Evolutionary conservation across 1,139 yeast genomes (phyloP).

Genomic region (Kluyveromyces sp.): DNA sequence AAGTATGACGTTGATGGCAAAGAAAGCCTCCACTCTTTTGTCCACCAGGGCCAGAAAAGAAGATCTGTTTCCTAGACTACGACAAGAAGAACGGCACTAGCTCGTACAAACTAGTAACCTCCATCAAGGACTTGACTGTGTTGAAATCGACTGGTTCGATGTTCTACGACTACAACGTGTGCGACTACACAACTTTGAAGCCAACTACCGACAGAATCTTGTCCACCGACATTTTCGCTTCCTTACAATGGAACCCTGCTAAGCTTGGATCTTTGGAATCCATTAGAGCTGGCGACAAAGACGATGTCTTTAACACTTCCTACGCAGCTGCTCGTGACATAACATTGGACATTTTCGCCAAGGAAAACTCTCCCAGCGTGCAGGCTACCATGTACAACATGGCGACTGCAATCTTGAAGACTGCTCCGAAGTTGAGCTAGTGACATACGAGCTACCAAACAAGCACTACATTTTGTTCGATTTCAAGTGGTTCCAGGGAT

Average conservation of each 20-base stretch:
- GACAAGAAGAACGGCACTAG: slow-evolving; percentile 36
- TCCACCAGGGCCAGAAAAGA: slow-evolving; percentile 76
- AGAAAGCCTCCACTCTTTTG: slow-evolving; percentile 74
- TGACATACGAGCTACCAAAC: slow-evolving; percentile 74
- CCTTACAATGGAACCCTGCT: slow-evolving; percentile 59
- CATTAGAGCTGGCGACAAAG: slow-evolving; percentile 45
- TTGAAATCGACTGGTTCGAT: slow-evolving; percentile 91
- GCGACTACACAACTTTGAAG: slow-evolving; percentile 80
- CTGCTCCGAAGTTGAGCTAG: slow-evolving; percentile 53
- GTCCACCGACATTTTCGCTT: slow-evolving; percentile 77
- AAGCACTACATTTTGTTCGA: slow-evolving; percentile 81
- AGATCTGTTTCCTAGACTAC: slow-evolving; percentile 51
- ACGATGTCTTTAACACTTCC: slow-evolving; percentile 58
- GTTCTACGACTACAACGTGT: slow-evolving; percentile 78
- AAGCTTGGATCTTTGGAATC: slow-evolving; percentile 44
- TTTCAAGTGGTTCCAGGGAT: slow-evolving; percentile 73
- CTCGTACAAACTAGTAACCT: slow-evolving; percentile 52
- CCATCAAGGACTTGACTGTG: slow-evolving; percentile 76
- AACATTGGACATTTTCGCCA: slow-evolving; percentile 68
- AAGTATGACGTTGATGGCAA: slow-evolving; percentile 68
- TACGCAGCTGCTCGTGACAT: slow-evolving; percentile 54
- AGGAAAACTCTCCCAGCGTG: slow-evolving; percentile 81
- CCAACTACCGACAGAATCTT: slow-evolving; percentile 80
- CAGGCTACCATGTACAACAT: slow-evolving; percentile 96
- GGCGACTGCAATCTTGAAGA: slow-evolving; percentile 61